Conservation (phyloP, 345 rosid genomes). For the Populus ilicifolia region DNA sequence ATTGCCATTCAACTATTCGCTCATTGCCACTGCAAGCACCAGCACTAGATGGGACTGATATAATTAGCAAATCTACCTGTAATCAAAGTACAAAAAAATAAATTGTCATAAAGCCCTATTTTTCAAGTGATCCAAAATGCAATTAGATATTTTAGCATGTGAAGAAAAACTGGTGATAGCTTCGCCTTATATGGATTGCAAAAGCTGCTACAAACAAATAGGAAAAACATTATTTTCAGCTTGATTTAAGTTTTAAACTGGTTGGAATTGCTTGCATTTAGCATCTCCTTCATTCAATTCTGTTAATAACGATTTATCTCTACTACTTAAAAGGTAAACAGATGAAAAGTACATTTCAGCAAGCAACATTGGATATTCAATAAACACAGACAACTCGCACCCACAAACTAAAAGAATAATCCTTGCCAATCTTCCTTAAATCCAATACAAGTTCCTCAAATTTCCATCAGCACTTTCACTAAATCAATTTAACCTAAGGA, state of each 20-base stretch:
- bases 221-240: neutral
- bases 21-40: slow-evolving; percentile 8
- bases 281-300: too few relatives aligned
- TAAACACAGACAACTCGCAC: too few relatives aligned
- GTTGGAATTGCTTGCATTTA: too few relatives aligned
- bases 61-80: slow-evolving; percentile 77
- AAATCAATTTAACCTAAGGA: too few relatives aligned
- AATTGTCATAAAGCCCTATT: neutral
- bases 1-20: neutral
- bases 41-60: slow-evolving; percentile 71
- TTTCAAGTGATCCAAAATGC: neutral
- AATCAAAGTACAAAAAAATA: slow-evolving; percentile 9
- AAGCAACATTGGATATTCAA: too few relatives aligned
- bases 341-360: too few relatives aligned
- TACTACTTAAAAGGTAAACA: too few relatives aligned
- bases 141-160: neutral
- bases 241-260: neutral
- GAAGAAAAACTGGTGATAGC: neutral
- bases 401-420: too few relatives aligned
- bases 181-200: neutral
- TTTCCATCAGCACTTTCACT: too few relatives aligned
- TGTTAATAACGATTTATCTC: too few relatives aligned
- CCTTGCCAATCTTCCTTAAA: too few relatives aligned
- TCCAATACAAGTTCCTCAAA: too few relatives aligned
- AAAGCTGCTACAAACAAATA: neutral